Percentiles rank a stretch among this genome's conserved stretches.
Evolutionary conservation across 768 basidiomycete species (phyloP).

Genomic region (Fomitopsis serialis): DNA sequence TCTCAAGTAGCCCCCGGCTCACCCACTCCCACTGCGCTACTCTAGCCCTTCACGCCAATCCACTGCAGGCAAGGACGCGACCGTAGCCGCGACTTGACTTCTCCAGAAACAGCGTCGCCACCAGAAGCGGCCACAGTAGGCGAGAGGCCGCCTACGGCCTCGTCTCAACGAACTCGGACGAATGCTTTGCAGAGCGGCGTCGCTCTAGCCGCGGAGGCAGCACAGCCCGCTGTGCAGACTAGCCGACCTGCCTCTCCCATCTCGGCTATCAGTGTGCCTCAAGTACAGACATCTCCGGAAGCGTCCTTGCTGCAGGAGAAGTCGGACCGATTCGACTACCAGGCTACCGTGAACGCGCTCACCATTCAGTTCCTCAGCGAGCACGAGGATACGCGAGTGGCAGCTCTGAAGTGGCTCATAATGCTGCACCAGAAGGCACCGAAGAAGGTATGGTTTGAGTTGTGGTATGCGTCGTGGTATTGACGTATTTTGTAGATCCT

Average conservation of each 20-base stretch:
- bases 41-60: slow-evolving; percentile 45
- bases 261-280: slow-evolving; percentile 21
- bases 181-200: slow-evolving; percentile 1
- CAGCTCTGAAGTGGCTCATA: slow-evolving; percentile 94
- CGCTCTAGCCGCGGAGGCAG: slow-evolving; percentile 1
- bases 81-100: slow-evolving; percentile 40
- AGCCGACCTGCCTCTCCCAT: slow-evolving; percentile 30
- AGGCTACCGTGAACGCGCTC: slow-evolving; percentile 85
- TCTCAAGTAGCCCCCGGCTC: slow-evolving; percentile 37
- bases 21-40: slow-evolving; percentile 45
- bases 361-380: slow-evolving; percentile 94
- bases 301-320: slow-evolving; percentile 37
- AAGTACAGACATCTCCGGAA: slow-evolving; percentile 20
- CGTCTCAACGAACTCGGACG: neutral
- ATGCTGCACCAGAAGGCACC: slow-evolving; percentile 99
- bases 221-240: slow-evolving; percentile 9
- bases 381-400: slow-evolving; percentile 93
- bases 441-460: slow-evolving; percentile 58
- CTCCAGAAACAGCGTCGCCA: slow-evolving; percentile 34
- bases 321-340: slow-evolving; percentile 82
- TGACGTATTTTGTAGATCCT: slow-evolving; percentile 57
- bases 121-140: slow-evolving; percentile 25
- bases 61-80: slow-evolving; percentile 29
- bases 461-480: neutral
- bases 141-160: slow-evolving; percentile 16